Base-by-base conservation (phyloP, 192 early-diverging fungal species). In the Podila verticillata region DNA sequence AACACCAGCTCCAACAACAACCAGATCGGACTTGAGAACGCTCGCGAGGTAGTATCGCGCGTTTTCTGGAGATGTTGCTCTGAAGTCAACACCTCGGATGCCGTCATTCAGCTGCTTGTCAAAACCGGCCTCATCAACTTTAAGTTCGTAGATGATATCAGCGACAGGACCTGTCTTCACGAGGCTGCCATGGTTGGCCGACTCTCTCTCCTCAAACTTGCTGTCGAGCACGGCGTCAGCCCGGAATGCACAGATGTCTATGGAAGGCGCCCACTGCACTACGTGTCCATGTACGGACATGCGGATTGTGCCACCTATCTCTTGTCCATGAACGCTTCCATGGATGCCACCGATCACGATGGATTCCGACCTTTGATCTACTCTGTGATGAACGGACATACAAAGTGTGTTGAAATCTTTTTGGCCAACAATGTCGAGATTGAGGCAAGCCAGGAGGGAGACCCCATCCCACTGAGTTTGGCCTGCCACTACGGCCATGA, bases 401-500 rank as follows among this genome's bases (percentile, higher is more conserved):
- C 90, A 0, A 83, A 89, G 10, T 94, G 92, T 63, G 93, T 93
- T 13, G 82, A 91, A 28, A 89, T 93, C 48, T 84, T 98, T 32
- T 85, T 99, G 32, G 86, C 92, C 1, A 73, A 87, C 48, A 86
- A 85, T 34, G 92, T 89, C 12, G 83, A 80, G 44, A 87, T 93
- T 20, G 93, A 95, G 69, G 86, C 92, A 10, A 75, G 61, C 15
- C 82, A 88, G 13, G 86, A 84, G 48, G 83, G 81, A 30, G 87
- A 92, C 70, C 89, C 89, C 8, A 89, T 93, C 58, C 94, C 94
- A 7, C 88, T 99, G 31, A 89, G 88, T n/a, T 74, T 99, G 8
- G 96, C 97, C 7, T 98, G 96, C 83, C 91, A 97, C 65, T 93
- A 94, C 81, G 98, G 98, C 30, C 93, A 95, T 72, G 88, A 85